These are phyloP conservation scores for Ogataea neopini DNA, from an alignment of 805 yeast species.

Conservation along the genomic window DNA sequence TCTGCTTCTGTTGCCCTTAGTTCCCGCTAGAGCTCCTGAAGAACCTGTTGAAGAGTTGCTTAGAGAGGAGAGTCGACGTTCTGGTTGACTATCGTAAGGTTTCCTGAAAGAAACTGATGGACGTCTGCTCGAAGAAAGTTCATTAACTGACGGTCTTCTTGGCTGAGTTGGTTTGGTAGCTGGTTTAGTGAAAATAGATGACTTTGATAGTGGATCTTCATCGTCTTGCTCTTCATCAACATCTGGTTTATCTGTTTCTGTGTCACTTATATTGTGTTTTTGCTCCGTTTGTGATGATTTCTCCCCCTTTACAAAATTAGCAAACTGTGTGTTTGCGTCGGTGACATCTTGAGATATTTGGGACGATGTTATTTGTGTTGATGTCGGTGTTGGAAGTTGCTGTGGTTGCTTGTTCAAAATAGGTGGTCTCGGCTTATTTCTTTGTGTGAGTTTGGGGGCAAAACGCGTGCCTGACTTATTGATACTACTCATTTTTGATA, in stretches of 20 bases:
- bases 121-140: conserved; percentile 7
- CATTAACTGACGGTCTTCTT: conserved; percentile 3
- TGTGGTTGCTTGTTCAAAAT: conserved; percentile 1
- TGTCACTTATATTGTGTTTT: background rate
- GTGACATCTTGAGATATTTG: conserved; percentile 1
- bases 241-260: background rate
- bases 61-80: conserved; percentile 25
- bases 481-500: conserved; percentile 27
- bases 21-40: conserved; percentile 3
- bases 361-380: conserved; percentile 9
- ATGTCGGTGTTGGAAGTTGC: conserved; percentile 16
- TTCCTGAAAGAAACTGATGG: conserved; percentile 11
- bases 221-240: conserved; percentile 1
- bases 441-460: conserved; percentile 53
- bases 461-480: conserved; percentile 62
- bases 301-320: background rate
- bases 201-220: conserved; percentile 2
- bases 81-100: conserved; percentile 8
- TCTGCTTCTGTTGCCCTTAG: conserved; percentile 6
- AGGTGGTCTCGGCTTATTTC: conserved; percentile 21
- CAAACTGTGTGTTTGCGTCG: background rate
- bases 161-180: background rate
- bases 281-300: background rate
- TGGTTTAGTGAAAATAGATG: conserved; percentile 1
- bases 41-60: background rate